A percentile compares a stretch with the other conserved stretches of the same genome.
phyloP scores from a whole-genome alignment of 768 basidiomycete species.

The Termitomyces eurrhizus region DNA sequence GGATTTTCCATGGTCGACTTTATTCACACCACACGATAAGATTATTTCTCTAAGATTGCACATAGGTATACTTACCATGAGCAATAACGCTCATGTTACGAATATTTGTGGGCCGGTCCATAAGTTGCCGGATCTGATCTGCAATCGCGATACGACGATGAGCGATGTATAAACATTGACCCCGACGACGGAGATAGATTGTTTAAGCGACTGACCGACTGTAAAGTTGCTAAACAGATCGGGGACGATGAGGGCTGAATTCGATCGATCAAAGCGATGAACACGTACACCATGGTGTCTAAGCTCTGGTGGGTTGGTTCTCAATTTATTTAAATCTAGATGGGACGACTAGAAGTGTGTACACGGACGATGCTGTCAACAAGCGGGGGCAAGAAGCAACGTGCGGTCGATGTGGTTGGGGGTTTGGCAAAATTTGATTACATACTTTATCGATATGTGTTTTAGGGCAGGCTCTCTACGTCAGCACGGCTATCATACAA shows the following conservation, averaged over 20 bases:
- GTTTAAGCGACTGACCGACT: conserved; percentile 53
- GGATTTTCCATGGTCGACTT: conserved; percentile 99
- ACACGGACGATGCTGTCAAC: conserved; percentile 22
- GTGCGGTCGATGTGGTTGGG: conserved; percentile 36
- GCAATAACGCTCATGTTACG: conserved; percentile 95
- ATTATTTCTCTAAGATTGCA: conserved; percentile 1
- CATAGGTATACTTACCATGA: conserved; percentile 57
- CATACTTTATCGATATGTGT: conserved; percentile 36
- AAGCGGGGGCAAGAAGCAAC: conserved; percentile 19
- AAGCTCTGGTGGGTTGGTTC: conserved; percentile 31
- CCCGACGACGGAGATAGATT: conserved; percentile 2
- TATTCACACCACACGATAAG: conserved; percentile 23
- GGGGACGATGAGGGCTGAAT: conserved; percentile 26
- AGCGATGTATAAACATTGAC: background rate
- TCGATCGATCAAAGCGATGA: conserved; percentile 8
- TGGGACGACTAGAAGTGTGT: conserved; percentile 19
- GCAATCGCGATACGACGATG: conserved; percentile 11
- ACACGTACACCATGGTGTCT: conserved; percentile 81
- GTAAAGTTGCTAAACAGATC: conserved; percentile 74
- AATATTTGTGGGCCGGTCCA: conserved; percentile 90
- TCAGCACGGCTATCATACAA: background rate
- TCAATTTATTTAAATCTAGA: conserved; percentile 20
- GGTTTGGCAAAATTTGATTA: conserved; percentile 26
- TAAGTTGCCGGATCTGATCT: conserved; percentile 87
- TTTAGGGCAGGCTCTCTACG: conserved; percentile 31